Percentiles rank a stretch among this genome's conserved stretches.
These are phyloP conservation scores for Aethionema arabicum DNA, from an alignment of 345 rosid species.

Conservation along the genomic window DNA sequence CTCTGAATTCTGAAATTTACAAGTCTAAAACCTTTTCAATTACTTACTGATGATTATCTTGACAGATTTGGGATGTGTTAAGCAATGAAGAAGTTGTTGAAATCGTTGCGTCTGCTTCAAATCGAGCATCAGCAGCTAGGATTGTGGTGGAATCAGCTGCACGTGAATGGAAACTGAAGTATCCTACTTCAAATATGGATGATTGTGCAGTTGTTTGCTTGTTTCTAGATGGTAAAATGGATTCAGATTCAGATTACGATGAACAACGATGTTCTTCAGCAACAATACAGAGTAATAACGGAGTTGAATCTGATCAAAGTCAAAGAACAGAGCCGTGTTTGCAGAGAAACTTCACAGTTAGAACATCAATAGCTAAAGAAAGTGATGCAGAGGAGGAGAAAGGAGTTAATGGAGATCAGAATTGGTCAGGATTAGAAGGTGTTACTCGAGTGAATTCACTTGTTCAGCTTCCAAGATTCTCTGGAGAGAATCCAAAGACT, in stretches of 20 bases:
- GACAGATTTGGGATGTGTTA: conserved; percentile 96
- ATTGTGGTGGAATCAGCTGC: conserved; percentile 84
- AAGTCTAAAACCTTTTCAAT: background rate
- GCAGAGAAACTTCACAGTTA: conserved; percentile 82
- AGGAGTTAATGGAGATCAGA: conserved; percentile 58
- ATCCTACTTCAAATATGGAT: conserved; percentile 99
- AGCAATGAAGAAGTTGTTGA: conserved; percentile 97
- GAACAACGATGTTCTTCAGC: conserved; percentile 81
- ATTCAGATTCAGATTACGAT: conserved; percentile 69
- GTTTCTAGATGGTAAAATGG: conserved; percentile 96
- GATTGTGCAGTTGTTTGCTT: conserved; percentile 98
- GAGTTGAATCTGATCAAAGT: conserved; percentile 71
- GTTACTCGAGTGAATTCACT: conserved; percentile 97
- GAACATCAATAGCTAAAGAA: conserved; percentile 57
- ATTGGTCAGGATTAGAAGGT: conserved; percentile 94
- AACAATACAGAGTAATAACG: conserved; percentile 68
- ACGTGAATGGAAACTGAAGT: conserved; percentile 91
- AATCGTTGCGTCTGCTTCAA: conserved; percentile 77
- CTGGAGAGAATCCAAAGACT: conserved; percentile 56
- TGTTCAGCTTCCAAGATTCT: conserved; percentile 96
- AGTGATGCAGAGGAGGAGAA: conserved; percentile 41
- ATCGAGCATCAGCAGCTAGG: conserved; percentile 83
- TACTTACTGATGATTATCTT: conserved; percentile 23
- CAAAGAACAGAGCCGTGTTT: conserved; percentile 81
- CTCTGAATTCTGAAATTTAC: background rate